Percentiles rank a stretch among this genome's conserved stretches.
phyloP scores from a whole-genome alignment of 306 rosid genomes.

The Dryas alaskensis region DNA sequence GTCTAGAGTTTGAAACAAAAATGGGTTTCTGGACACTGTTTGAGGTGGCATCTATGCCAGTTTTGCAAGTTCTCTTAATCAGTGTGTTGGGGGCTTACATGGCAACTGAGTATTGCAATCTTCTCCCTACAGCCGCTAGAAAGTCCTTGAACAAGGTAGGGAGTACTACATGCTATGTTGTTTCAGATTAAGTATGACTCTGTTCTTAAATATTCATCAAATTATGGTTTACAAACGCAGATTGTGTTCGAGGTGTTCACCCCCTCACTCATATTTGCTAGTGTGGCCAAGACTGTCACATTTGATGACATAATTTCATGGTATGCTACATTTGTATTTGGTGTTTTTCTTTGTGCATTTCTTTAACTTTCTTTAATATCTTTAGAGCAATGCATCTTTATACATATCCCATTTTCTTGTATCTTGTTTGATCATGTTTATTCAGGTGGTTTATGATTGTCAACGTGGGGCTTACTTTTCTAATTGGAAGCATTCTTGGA shows the following conservation, averaged over 20 bases:
- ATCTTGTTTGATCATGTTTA: background rate
- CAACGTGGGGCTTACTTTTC: conserved; percentile 70
- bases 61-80: conserved; percentile 67
- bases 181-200: background rate
- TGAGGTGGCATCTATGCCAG: conserved; percentile 72
- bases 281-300: conserved; percentile 67
- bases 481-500: conserved; percentile 73
- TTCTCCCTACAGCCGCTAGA: conserved; percentile 57
- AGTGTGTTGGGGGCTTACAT: conserved; percentile 72
- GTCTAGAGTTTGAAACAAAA: conserved; percentile 1
- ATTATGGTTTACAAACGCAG: conserved; percentile 36
- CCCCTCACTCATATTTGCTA: conserved; percentile 73
- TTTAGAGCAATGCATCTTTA: background rate
- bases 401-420: background rate
- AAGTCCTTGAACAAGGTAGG: conserved; percentile 70
- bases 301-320: conserved; percentile 81
- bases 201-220: background rate
- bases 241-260: conserved; percentile 78
- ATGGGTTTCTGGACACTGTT: conserved; percentile 68
- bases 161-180: background rate
- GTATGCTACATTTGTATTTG: conserved; percentile 28
- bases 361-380: background rate
- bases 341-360: background rate
- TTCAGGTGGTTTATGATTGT: conserved; percentile 95
- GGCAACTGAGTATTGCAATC: conserved; percentile 52